Evolutionary conservation across 352 stramenopile genomes (phyloP).

Genomic region (Thraustotheca clavata): DNA sequence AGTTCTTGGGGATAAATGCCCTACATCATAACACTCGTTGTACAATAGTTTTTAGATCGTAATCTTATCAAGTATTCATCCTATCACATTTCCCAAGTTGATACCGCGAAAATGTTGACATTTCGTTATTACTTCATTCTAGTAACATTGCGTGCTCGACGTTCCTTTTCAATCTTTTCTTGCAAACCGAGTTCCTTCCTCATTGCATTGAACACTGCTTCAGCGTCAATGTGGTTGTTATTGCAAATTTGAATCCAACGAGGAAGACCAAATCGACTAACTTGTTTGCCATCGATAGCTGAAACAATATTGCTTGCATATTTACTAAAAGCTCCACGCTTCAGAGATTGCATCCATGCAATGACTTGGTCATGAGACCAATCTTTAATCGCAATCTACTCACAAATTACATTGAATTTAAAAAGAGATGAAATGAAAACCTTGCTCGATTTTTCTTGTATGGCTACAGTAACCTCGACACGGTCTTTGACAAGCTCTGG

Average conservation of each 20-base stretch:
- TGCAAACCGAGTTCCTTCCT: conserved; percentile 42
- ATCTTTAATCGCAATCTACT: conserved; percentile 36
- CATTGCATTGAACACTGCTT: conserved; percentile 48
- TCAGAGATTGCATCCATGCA: conserved; percentile 41
- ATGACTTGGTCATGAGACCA: conserved; percentile 49
- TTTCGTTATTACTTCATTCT: conserved; percentile 16
- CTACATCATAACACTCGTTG: background rate
- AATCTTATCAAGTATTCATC: background rate
- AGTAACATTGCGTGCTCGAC: conserved; percentile 35
- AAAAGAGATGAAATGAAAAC: background rate
- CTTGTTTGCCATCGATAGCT: conserved; percentile 45
- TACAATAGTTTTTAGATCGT: conserved; percentile 1
- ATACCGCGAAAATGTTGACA: background rate
- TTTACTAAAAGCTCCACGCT: conserved; percentile 42
- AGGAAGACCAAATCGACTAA: conserved; percentile 47
- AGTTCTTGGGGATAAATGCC: background rate
- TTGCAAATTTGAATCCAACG: conserved; percentile 61
- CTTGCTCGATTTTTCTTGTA: conserved; percentile 28
- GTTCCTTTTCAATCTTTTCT: conserved; percentile 46
- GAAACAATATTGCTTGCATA: conserved; percentile 38
- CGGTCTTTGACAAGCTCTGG: conserved; percentile 41
- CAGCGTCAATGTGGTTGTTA: conserved; percentile 45
- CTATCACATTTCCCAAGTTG: background rate
- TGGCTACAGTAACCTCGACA: conserved; percentile 39
- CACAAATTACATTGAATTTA: background rate